A percentile compares a stretch with the other conserved stretches of the same genome.
Evolutionary conservation across 169 alveolate genomes (phyloP).

Genomic region (Plasmodium coatneyi): DNA sequence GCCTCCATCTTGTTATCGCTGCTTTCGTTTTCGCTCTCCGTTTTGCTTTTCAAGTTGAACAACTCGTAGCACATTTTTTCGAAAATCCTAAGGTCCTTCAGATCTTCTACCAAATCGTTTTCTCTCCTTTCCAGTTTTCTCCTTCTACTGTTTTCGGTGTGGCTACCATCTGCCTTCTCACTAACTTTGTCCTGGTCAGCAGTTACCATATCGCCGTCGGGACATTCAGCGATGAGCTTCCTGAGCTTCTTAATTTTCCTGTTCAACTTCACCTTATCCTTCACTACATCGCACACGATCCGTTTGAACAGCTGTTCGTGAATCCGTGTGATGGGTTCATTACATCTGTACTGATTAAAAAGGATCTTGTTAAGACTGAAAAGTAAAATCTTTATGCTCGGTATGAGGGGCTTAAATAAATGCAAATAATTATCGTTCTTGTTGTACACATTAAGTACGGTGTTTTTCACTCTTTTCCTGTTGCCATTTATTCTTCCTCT

Average conservation of each 20-base stretch:
- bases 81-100: conserved; percentile 26
- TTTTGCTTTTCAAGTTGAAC: conserved; percentile 40
- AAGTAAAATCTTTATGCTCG: conserved; percentile 42
- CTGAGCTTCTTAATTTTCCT: conserved; percentile 51
- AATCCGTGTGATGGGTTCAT: conserved; percentile 58
- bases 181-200: neutral
- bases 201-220: neutral
- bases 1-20: conserved; percentile 3
- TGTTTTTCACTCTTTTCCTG: neutral
- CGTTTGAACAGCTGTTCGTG: conserved; percentile 57
- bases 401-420: conserved; percentile 57
- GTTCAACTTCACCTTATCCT: conserved; percentile 28
- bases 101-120: conserved; percentile 20
- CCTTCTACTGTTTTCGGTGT: neutral
- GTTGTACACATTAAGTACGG: conserved; percentile 25
- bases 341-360: conserved; percentile 53
- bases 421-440: conserved; percentile 44
- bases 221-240: neutral
- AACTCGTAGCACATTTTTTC: conserved; percentile 60
- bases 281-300: conserved; percentile 46
- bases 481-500: neutral
- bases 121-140: neutral
- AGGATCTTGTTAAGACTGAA: conserved; percentile 53
- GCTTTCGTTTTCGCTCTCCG: conserved; percentile 41
- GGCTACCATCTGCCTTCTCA: neutral